Evolutionary conservation across 2,329 filamentous ascomycete genomes (phyloP).

Genomic region (Cladosporium halotolerans): DNA sequence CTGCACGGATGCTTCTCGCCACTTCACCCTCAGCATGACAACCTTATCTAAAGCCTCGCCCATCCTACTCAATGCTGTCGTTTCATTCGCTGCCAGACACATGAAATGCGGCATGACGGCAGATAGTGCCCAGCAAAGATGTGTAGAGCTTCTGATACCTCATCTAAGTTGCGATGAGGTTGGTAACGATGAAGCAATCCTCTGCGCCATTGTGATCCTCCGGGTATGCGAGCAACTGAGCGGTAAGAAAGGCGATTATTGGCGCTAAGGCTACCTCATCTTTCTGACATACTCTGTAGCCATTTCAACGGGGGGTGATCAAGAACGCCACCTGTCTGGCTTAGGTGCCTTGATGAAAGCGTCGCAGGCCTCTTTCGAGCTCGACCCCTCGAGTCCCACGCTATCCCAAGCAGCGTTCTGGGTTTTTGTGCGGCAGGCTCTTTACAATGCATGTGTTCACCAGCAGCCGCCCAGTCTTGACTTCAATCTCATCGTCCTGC

Average conservation of each 20-base stretch:
- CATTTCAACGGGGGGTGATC: conserved; percentile 2
- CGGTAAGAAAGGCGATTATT: conserved; percentile 16
- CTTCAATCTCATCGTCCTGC: conserved; percentile 5
- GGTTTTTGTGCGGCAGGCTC: conserved; percentile 13
- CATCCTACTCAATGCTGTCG: conserved; percentile 1
- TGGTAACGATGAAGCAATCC: conserved; percentile 14
- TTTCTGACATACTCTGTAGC: not conserved
- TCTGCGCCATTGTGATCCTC: conserved; percentile 23
- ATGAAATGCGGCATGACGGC: conserved; percentile 7
- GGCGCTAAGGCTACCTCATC: not conserved
- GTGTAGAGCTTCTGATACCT: conserved; percentile 13
- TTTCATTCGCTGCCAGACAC: conserved; percentile 11
- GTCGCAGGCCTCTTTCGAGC: conserved; percentile 2
- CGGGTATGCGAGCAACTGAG: conserved; percentile 23
- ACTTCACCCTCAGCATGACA: conserved; percentile 9
- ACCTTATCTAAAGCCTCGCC: not conserved
- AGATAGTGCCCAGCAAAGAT: conserved; percentile 11
- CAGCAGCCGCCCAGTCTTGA: conserved; percentile 12
- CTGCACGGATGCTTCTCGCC: conserved; percentile 11
- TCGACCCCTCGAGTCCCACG: conserved; percentile 8
- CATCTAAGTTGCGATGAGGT: conserved; percentile 9
- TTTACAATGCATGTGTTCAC: conserved; percentile 14
- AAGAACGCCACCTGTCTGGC: conserved; percentile 5
- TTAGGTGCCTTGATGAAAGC: conserved; percentile 4
- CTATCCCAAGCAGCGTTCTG: conserved; percentile 14